These are phyloP conservation scores for Echites panduratus DNA, from an alignment of 257 asterid genomes.

Conservation along the genomic window DNA sequence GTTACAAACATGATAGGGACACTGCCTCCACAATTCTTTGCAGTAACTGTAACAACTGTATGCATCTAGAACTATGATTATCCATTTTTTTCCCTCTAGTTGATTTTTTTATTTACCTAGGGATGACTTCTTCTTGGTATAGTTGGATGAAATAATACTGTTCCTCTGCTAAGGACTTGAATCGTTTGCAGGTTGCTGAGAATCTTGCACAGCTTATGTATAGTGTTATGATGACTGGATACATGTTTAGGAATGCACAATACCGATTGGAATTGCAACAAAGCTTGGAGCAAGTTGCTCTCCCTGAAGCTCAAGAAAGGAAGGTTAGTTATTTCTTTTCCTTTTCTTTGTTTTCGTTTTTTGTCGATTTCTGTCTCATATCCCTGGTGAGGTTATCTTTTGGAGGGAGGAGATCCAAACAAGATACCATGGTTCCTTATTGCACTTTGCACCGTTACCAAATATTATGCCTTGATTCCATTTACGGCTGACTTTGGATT, in stretches of 20 bases:
- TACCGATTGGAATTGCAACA: constrained; percentile 89
- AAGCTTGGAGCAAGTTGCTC: constrained; percentile 92
- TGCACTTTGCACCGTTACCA: not conserved
- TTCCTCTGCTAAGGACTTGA: constrained; percentile 10
- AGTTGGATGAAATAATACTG: not conserved
- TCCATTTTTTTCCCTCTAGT: not conserved
- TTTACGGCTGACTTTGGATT: not conserved
- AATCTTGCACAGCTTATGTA: constrained; percentile 97
- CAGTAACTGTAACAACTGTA: constrained; percentile 85
- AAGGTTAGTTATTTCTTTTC: constrained; percentile 32
- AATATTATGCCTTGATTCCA: not conserved
- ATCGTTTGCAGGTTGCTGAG: constrained; percentile 70
- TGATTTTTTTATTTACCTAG: not conserved
- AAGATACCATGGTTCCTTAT: not conserved
- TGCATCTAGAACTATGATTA: constrained; percentile 19
- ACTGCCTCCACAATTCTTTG: constrained; percentile 88
- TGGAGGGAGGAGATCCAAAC: not conserved
- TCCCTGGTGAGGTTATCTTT: not conserved
- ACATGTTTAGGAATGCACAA: constrained; percentile 92
- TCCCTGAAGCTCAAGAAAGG: constrained; percentile 72
- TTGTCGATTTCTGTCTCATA: not conserved
- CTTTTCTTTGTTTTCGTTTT: not conserved
- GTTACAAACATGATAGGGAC: constrained; percentile 98
- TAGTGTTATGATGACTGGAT: constrained; percentile 98
- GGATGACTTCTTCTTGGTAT: not conserved